A percentile compares a stretch with the other conserved stretches of the same genome.
phyloP scores from a whole-genome alignment of 306 rosid species.

The Senna tora region DNA sequence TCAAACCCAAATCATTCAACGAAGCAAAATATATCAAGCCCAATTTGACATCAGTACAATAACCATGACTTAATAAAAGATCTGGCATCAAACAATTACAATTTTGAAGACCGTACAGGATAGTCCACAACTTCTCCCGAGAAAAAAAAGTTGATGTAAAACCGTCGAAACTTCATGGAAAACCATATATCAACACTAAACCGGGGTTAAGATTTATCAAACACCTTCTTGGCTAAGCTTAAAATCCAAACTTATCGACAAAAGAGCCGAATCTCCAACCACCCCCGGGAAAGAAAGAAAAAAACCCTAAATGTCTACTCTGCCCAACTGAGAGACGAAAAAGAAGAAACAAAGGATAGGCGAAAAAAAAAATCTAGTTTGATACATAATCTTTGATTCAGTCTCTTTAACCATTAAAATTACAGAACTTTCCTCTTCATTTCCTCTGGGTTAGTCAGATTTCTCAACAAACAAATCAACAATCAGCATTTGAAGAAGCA shows the following conservation, averaged over 20 bases:
- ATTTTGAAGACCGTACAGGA: conserved; percentile 29
- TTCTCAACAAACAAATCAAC: conserved; percentile 39
- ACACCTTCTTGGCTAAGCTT: conserved; percentile 21
- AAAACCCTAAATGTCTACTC: conserved; percentile 39
- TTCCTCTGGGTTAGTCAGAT: conserved; percentile 11
- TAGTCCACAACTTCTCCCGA: conserved; percentile 31
- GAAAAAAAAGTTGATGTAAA: neutral
- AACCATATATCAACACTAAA: conserved; percentile 49
- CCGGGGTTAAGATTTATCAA: neutral
- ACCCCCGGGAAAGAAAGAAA: no score
- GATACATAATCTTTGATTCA: neutral
- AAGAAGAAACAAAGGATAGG: neutral
- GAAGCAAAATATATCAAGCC: neutral
- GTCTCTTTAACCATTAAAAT: conserved; percentile 1
- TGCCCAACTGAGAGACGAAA: neutral
- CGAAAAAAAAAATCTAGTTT: neutral
- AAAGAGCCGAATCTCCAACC: conserved; percentile 11
- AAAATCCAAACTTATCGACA: conserved; percentile 24
- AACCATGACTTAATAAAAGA: conserved; percentile 24
- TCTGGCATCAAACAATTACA: conserved; percentile 23
- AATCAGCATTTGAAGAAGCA: neutral
- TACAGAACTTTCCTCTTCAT: neutral
- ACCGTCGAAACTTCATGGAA: conserved; percentile 4
- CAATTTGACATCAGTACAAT: conserved; percentile 22
- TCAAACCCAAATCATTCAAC: neutral